Percentiles rank a stretch among this genome's conserved stretches.
Conservation (phyloP, 2,329 filamentous ascomycete genomes). For the Exophiala mesophila region DNA sequence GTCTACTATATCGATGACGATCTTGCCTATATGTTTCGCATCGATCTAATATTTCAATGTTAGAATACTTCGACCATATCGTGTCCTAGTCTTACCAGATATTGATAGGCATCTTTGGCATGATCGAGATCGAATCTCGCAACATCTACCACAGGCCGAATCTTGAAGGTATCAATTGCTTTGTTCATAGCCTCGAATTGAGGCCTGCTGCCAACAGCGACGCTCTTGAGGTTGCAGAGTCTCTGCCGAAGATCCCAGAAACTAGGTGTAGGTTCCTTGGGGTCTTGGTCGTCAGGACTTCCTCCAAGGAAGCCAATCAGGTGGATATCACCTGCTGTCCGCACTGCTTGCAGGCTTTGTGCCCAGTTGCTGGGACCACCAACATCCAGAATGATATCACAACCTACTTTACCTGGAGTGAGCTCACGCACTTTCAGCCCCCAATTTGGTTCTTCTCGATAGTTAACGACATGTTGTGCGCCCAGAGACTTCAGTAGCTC, state of each 20-base stretch:
- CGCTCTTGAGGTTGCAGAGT: conserved; percentile 53
- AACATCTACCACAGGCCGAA: conserved; percentile 56
- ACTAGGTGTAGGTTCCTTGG: conserved; percentile 40
- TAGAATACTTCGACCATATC: too few species aligned
- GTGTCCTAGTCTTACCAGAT: too few species aligned
- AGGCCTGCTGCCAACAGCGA: conserved; percentile 52
- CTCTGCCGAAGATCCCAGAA: conserved; percentile 49
- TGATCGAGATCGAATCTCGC: conserved; percentile 49
- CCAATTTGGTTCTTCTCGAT: conserved; percentile 55
- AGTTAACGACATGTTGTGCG: conserved; percentile 58
- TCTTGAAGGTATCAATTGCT: conserved; percentile 55
- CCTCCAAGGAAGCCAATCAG: conserved; percentile 53
- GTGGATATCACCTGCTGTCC: conserved; percentile 46
- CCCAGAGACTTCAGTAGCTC: conserved; percentile 51
- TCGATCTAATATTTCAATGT: too few species aligned
- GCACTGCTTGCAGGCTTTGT: conserved; percentile 40
- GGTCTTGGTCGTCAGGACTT: too few species aligned
- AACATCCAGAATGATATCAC: conserved; percentile 63
- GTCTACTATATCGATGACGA: too few species aligned
- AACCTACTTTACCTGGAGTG: conserved; percentile 49
- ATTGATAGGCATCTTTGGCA: conserved; percentile 51
- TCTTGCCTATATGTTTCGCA: too few species aligned
- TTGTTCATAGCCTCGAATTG: conserved; percentile 57
- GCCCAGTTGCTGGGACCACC: conserved; percentile 58
- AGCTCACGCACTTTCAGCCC: conserved; percentile 51